phyloP scores from a whole-genome alignment of 2,329 filamentous ascomycete genomes.

The Didymella sp. region DNA sequence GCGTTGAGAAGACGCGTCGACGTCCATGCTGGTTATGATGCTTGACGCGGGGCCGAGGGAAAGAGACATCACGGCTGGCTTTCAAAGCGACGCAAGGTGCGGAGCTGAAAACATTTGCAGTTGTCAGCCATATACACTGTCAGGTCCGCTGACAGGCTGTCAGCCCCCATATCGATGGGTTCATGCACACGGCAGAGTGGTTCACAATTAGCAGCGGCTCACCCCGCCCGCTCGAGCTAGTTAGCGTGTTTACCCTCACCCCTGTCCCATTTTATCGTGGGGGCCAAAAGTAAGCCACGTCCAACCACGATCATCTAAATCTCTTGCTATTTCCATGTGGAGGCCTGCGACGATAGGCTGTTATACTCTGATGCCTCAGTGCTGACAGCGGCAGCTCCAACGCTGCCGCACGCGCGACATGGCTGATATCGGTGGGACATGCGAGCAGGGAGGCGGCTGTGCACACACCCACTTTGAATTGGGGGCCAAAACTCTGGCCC shows the following conservation, averaged over 20 bases:
- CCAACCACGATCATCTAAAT: background rate
- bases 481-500: constrained; percentile 26
- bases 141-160: constrained; percentile 12
- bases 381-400: background rate
- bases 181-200: constrained; percentile 8
- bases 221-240: constrained; percentile 14
- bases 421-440: background rate
- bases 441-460: constrained; percentile 29
- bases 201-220: constrained; percentile 18
- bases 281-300: constrained; percentile 27
- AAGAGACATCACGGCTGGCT: constrained; percentile 26
- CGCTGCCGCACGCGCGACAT: too few species aligned
- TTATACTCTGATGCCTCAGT: background rate
- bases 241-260: constrained; percentile 4
- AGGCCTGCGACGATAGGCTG: background rate
- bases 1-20: constrained; percentile 24
- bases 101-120: constrained; percentile 28
- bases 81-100: background rate
- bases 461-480: constrained; percentile 21
- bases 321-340: background rate
- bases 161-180: constrained; percentile 37
- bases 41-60: constrained; percentile 7
- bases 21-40: constrained; percentile 27
- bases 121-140: constrained; percentile 21
- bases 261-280: constrained; percentile 19